Evolutionary conservation across 192 early-diverging fungal genomes (phyloP), one percentile per base, ranked within the genome.

Genomic region (Paraglomus brasilianum): DNA sequence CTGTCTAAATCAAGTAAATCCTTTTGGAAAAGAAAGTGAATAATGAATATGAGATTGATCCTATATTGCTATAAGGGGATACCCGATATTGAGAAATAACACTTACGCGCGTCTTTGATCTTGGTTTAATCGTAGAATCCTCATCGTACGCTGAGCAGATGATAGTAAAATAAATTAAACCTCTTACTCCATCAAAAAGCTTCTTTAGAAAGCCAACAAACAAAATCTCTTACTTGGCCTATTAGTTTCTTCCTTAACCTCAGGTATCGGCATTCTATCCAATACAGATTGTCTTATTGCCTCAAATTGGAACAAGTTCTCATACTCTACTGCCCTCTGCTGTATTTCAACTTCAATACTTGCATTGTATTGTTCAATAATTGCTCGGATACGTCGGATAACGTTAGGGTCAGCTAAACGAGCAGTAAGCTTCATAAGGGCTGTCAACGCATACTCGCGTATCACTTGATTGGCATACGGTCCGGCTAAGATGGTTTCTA

Each of bases 271-370:
- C 90, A 99, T 95, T 48, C 93, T 84, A 66, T 99, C 97, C 42
- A 98, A 73, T n/a, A 94, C 84, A 39, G 88, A 90, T 7, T 86
- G 82, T 30, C 88, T 87, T 49, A 93, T 89, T 63, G 52, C 50
- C 58, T 91, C 79, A 76, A 91, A 82, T 49, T 89, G 88, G 62
- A 94, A 89, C 14, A 98, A 78, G 57, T 90, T 86, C 11, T 78
- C 82, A 72, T 89, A 98, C 80, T 99, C 97, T 8, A 94, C 91
- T 5, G 95, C 93, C 44, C 97, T 91, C 73, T 94, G 88, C 75
- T 99, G 97, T 55, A 95, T 88, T 78, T 99, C 97, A 0, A 93
- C 86, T 70, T 95, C 89, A 61, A 91, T 87, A 58, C 91, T 89
- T 8, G 80, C 82, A 41, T 78, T 81, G 69, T 90, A 88, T 58